Evolutionary conservation across 495 filamentous ascomycete species (phyloP).

Genomic region (Penicillium mononematosum): DNA sequence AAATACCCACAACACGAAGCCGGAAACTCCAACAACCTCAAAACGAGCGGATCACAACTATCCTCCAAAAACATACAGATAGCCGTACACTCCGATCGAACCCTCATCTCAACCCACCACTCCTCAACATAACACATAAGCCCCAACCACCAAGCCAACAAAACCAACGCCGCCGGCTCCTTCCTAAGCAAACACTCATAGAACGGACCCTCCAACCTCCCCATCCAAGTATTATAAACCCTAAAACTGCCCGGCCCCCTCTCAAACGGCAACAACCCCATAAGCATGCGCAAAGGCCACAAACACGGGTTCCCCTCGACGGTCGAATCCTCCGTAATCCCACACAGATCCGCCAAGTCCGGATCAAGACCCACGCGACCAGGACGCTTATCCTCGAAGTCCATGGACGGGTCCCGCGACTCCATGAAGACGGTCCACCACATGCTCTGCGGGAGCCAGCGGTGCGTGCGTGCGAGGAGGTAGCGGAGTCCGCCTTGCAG

Average conservation of each 20-base stretch:
- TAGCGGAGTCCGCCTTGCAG: constrained; percentile 44
- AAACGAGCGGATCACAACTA: constrained; percentile 27
- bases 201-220: constrained; percentile 34
- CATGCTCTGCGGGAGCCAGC: constrained; percentile 40
- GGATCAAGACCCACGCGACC: constrained; percentile 38
- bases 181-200: constrained; percentile 34
- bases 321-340: constrained; percentile 38
- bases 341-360: constrained; percentile 40
- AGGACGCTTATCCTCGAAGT: constrained; percentile 32
- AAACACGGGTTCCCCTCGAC: constrained; percentile 41
- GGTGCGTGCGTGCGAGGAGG: constrained; percentile 32
- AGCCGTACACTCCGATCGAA: constrained; percentile 43
- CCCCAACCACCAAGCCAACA: constrained; percentile 47
- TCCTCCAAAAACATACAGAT: constrained; percentile 47
- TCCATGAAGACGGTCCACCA: constrained; percentile 38
- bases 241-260: constrained; percentile 16
- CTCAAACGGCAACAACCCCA: constrained; percentile 29
- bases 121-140: constrained; percentile 32
- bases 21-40: constrained; percentile 42
- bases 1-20: constrained; percentile 81
- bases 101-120: constrained; percentile 45
- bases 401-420: constrained; percentile 21
- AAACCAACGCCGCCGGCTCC: constrained; percentile 43
- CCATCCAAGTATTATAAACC: constrained; percentile 38
- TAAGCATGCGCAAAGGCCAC: constrained; percentile 39